A percentile compares a stretch with the other conserved stretches of the same genome.
Evolutionary conservation across 768 basidiomycete genomes (phyloP).

Genomic region (Suillus lakei): DNA sequence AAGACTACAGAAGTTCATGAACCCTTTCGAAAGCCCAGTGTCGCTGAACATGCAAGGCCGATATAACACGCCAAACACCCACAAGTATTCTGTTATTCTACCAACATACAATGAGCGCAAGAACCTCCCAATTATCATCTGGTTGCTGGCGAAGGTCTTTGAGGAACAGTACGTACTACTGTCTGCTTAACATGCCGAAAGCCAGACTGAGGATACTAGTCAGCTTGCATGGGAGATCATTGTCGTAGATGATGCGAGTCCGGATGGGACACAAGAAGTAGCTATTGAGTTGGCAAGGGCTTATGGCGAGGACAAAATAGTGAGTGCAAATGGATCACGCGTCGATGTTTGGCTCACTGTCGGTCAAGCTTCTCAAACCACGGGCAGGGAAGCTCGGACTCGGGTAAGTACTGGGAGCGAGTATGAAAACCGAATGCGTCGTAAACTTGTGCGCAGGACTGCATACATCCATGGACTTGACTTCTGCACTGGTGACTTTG

Average conservation of each 20-base stretch:
- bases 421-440: not conserved
- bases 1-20: slow-evolving; percentile 45
- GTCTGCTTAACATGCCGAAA: slow-evolving; percentile 3
- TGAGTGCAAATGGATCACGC: slow-evolving; percentile 37
- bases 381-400: slow-evolving; percentile 91
- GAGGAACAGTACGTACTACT: slow-evolving; percentile 65
- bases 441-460: slow-evolving; percentile 55
- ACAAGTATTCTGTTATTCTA: slow-evolving; percentile 91
- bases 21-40: slow-evolving; percentile 63
- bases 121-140: slow-evolving; percentile 87
- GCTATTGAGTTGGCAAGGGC: slow-evolving; percentile 76
- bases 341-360: slow-evolving; percentile 11
- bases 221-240: slow-evolving; percentile 86
- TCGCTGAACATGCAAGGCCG: slow-evolving; percentile 69
- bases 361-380: slow-evolving; percentile 73
- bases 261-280: slow-evolving; percentile 91
- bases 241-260: slow-evolving; percentile 90
- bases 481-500: slow-evolving; percentile 90
- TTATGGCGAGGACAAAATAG: slow-evolving; percentile 87
- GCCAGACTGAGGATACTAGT: slow-evolving; percentile 42
- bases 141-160: slow-evolving; percentile 82
- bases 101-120: slow-evolving; percentile 95
- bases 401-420: slow-evolving; percentile 54
- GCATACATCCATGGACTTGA: slow-evolving; percentile 93
- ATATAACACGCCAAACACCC: slow-evolving; percentile 45